Conservation (phyloP, 768 basidiomycete genomes). For the Asterophora parasitica region DNA sequence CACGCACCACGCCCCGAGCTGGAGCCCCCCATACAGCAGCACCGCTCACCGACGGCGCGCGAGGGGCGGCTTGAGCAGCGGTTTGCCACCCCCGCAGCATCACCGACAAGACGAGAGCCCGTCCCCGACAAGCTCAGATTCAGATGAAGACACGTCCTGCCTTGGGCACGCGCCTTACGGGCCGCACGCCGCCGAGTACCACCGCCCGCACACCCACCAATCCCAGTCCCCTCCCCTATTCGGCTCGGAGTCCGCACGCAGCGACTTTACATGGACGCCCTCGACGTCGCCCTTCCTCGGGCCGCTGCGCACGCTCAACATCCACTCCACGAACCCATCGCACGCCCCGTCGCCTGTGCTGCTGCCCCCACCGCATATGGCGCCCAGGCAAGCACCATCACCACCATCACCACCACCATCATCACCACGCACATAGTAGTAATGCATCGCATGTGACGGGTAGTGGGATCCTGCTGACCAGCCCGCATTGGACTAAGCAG, state of each 20-base stretch:
- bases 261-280: constrained; percentile 50
- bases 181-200: too few relatives aligned
- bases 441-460: too few relatives aligned
- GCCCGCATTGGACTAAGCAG: constrained; percentile 9
- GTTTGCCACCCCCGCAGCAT: not conserved
- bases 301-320: constrained; percentile 68
- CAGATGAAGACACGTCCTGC: constrained; percentile 35
- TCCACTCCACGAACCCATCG: constrained; percentile 65
- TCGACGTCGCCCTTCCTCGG: constrained; percentile 80
- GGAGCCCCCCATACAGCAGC: constrained; percentile 41
- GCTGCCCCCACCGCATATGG: constrained; percentile 46
- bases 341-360: constrained; percentile 70
- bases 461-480: constrained; percentile 24
- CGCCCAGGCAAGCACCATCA: constrained; percentile 4
- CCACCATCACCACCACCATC: constrained; percentile 8
- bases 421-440: too few relatives aligned
- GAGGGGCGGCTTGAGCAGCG: constrained; percentile 2
- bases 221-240: constrained; percentile 30
- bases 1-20: constrained; percentile 26
- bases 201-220: constrained; percentile 8
- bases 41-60: constrained; percentile 25
- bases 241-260: constrained; percentile 24
- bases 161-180: too few relatives aligned
- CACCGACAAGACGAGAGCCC: constrained; percentile 54
- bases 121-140: constrained; percentile 68